A percentile compares a stretch with the other conserved stretches of the same genome.
These are phyloP conservation scores for Zygosaccharomyces bisporus DNA, from an alignment of 805 yeast genomes.

Conservation along the genomic window DNA sequence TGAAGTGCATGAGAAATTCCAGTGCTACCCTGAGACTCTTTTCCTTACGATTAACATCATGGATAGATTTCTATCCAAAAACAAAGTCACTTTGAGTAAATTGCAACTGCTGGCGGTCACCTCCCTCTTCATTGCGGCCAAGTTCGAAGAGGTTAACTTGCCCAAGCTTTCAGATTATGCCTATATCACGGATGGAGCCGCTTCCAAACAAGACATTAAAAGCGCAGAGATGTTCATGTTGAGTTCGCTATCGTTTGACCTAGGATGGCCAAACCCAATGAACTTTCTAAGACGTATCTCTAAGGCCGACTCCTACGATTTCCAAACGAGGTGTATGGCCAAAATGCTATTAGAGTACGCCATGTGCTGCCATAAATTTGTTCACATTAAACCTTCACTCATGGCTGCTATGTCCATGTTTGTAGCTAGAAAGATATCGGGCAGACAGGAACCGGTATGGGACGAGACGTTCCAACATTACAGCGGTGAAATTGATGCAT, in stretches of 20 bases:
- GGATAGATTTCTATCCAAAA: conserved; percentile 80
- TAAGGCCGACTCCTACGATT: conserved; percentile 86
- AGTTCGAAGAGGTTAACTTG: conserved; percentile 85
- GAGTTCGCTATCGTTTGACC: conserved; percentile 65
- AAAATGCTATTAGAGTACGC: conserved; percentile 79
- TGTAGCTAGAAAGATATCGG: conserved; percentile 60
- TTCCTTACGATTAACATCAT: conserved; percentile 77
- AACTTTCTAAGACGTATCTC: conserved; percentile 84
- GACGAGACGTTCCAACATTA: conserved; percentile 24
- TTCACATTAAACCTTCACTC: conserved; percentile 69
- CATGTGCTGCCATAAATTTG: conserved; percentile 68
- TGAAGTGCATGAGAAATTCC: conserved; percentile 79
- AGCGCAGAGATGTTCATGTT: conserved; percentile 79
- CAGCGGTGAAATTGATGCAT: conserved; percentile 30
- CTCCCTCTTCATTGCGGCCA: conserved; percentile 82
- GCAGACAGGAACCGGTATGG: conserved; percentile 26
- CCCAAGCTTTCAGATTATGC: conserved; percentile 85
- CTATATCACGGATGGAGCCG: conserved; percentile 82
- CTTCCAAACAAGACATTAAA: conserved; percentile 72
- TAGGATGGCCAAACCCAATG: conserved; percentile 86
- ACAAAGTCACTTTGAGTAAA: conserved; percentile 70
- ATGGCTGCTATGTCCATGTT: conserved; percentile 89
- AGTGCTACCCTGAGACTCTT: conserved; percentile 80
- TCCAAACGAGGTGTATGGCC: conserved; percentile 77
- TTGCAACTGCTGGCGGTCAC: conserved; percentile 85